Evolutionary conservation across 352 stramenopile species (phyloP), one percentile per base, ranked within the genome.

Genomic region (Globisporangium radiosum): DNA sequence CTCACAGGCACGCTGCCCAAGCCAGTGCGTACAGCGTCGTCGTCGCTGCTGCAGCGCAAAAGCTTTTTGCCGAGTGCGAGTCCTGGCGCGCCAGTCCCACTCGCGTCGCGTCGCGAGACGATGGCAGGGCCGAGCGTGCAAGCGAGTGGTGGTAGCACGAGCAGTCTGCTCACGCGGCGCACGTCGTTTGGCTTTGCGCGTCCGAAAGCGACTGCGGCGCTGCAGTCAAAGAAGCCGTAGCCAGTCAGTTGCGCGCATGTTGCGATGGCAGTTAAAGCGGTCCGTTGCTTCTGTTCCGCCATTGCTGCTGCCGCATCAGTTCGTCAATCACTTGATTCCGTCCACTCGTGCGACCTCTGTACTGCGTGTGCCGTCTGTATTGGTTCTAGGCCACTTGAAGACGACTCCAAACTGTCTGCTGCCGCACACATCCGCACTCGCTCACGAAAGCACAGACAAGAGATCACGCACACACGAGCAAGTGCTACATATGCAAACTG

Each of bases 101-200:
- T 17, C 15, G 51, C 39, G n/a, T 15, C 48, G 10, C 58, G 48
- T 19, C 60, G 60, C 10, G 47, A 54, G 9, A 66, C 47, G 56
- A 64, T 65, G 47, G 62, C 47, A 19, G 54, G 60, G 48, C 65
- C 47, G 38, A 59, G 56, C 53, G 59, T 49, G n/a, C 56, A 45
- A 60, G 54, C 58, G 59, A 55, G 39, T 0, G 48, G 42, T 39
- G 25, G 15, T 11, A 33, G 43, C 49, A 58, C 42, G 15, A 58
- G 43, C 54, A 60, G 52, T 44, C 37, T 61, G 40, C 48, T 53
- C 53, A 39, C 65, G 53, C 56, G 65, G 14, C 66, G 65, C 33
- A 56, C 57, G n/a, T 76, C 69, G 11, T 76, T 76, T 60, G 69
- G 69, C 1, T 76, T 76, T 42, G 60, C 65, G 13, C 60, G 69